phyloP scores from a whole-genome alignment of 495 filamentous ascomycete genomes.

The Penicillium desertorum region DNA sequence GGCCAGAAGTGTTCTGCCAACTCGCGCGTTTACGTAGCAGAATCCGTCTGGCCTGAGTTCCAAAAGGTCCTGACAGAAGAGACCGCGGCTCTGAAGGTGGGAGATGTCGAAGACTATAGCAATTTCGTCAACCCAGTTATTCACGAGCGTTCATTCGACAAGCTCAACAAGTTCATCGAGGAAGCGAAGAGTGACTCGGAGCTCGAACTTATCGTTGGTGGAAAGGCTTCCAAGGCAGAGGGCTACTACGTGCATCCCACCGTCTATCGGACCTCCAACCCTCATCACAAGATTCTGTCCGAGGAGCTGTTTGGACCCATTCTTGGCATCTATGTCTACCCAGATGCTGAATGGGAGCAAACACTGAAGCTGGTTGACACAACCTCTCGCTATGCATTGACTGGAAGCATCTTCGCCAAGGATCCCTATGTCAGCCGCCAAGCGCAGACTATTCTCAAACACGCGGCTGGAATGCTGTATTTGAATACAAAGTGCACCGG shows the following conservation, averaged over 20 bases:
- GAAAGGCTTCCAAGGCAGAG: constrained; percentile 60
- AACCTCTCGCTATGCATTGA: constrained; percentile 66
- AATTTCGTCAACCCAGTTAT: constrained; percentile 78
- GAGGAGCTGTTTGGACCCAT: constrained; percentile 78
- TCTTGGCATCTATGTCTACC: constrained; percentile 67
- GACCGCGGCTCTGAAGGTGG: constrained; percentile 41
- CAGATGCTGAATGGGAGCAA: constrained; percentile 55
- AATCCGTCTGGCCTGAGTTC: constrained; percentile 65
- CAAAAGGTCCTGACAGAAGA: constrained; percentile 47
- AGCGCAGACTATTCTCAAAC: constrained; percentile 67
- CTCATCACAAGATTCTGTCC: constrained; percentile 62
- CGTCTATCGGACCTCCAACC: constrained; percentile 61
- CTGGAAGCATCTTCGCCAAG: constrained; percentile 70
- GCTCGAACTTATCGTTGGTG: constrained; percentile 65
- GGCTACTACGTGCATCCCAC: constrained; percentile 74
- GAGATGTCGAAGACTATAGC: constrained; percentile 55
- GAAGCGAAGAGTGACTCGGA: constrained; percentile 60
- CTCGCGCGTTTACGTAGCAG: constrained; percentile 70
- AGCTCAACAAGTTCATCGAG: constrained; percentile 62
- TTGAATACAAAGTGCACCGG: constrained; percentile 77
- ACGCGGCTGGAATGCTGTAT: constrained; percentile 82
- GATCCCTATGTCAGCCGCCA: constrained; percentile 63
- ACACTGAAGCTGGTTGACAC: constrained; percentile 59
- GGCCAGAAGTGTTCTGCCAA: constrained; percentile 86
- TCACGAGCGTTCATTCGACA: constrained; percentile 66